Evolutionary conservation across 2,329 filamentous ascomycete genomes (phyloP), one percentile per base, ranked within the genome.

Genomic region (Taxawa tesnikishii): DNA sequence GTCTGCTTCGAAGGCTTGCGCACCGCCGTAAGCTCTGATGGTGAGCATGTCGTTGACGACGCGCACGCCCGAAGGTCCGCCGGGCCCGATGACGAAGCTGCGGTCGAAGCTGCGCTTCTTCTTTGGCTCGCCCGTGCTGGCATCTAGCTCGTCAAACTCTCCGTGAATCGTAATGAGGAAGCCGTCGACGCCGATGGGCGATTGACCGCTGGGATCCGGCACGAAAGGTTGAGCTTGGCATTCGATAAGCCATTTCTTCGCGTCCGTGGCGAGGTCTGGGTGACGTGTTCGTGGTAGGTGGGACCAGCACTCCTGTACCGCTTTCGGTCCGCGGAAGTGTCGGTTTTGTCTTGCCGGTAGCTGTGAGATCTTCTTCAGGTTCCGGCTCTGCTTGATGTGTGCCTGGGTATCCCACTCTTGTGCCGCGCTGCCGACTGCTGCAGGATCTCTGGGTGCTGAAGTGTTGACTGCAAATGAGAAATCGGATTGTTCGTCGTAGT

Each of bases 41-140:
- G 74, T 75, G 24, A 92, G 64, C 59, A 85, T 73, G 54, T 94
- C 85, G 51, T 73, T 87, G 42, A 87, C 67, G 23, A 94, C 79
- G 29, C 83, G 72, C 34, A 92, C 69, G 12, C 73, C 72, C 28
- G 67, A 63, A 4, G 74, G 67, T 19, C 67, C 68, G 18, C 81
- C 83, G 1, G 84, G 83, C 0, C 83, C 83, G 12, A 93, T 66
- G 25, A 87, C 62, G 50, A 92, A 84, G 1, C 74, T 80, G 31
- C 85, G 75, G 33, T 85, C 83, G 55, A 93, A 93, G 52, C 79
- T 84, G 38, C 84, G 76, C 8, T 50, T 47, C 41, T 55, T 58
- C 23, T 73, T 66, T 26, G 68, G 69, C 27, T 70, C 66, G 29
- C 67, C 62, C 14, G 66, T 68, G 11, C 56, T 55, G 3, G 60